Evolutionary conservation across 2,329 filamentous ascomycete species (phyloP), one percentile per base, ranked within the genome.

Genomic region (Trichoderma sp.): DNA sequence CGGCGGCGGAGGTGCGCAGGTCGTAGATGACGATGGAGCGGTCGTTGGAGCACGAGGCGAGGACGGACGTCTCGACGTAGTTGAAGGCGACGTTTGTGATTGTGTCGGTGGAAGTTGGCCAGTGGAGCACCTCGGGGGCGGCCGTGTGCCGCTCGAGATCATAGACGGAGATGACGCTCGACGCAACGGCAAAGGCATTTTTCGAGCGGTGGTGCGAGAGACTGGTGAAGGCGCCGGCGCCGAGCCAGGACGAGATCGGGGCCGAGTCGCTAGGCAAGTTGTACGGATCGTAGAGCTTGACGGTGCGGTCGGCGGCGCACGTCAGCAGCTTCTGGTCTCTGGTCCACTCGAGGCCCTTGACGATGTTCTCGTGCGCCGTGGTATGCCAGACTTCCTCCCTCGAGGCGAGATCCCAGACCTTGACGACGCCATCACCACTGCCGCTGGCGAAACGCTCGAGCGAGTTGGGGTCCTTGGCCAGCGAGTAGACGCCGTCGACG

Each of bases 271-370:
- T 86, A 24, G 88, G 81, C 8, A 91, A 91, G 80, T 92, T 90
- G 81, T 97, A 97, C 1, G 95, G 95, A 77, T 98, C 94, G 83
- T 93, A 98, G 36, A 99, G 85, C 81, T 98, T 97, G 78, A 98
- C 89, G 4, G 93, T 92, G 76, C 90, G 90, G 82, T 99, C 96
- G 73, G 90, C 91, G 6, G 93, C 94, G 79, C 95, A 98, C 2
- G 93, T 95, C 61, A 98, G 84, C 15, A 98, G 85, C 79, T 94
- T 95, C 78, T 91, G 89, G 76, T 97, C 93, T 58, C 89, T 88
- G 3, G 94, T 97, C 92, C 95, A 99, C 76, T 91, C 92, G 79
- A 98, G 86, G 15, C 92, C 93, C 85, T 97, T 97, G 76, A 98
- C 93, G 58, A 98, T 91, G 76, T 97, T 97, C 77, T 97, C 93